Evolutionary conservation across 2,329 filamentous ascomycete genomes (phyloP), one percentile per base, ranked within the genome.

Genomic region (Malbranchea zuffiana): DNA sequence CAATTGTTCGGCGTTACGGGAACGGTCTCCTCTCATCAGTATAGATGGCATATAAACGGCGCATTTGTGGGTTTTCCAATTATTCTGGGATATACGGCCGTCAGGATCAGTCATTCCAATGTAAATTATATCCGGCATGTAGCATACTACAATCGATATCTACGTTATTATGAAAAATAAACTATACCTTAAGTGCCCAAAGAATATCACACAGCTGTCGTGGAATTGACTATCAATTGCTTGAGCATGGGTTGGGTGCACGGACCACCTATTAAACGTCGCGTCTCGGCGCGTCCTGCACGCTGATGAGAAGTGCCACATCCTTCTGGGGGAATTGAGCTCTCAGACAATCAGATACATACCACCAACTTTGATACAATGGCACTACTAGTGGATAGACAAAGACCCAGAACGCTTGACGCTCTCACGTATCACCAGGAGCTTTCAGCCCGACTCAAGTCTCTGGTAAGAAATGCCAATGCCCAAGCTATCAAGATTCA

Each of bases 351-450:
- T 11, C 5, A 10, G 6, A 15, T 23, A 10, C 7, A 20, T n/a
- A n/a, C 23, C 34, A 6, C 26, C n/a, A n/a, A 37, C 7, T 12
- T 13, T 19, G 32, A 24, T 26, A 26, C 29, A 46, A 80, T 80
- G 75, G 73, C 75, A 41, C 63, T 80, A 8, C 63, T 80, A 24
- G 75, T 80, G 29, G 75, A 80, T 50, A 78, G 75, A 50, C 66
- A 78, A 44, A 69, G 75, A 10, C 66, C 66, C 23, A 58, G 63
- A 15, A 60, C 62, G 16, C 59, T 69, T 5, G 65, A 69, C 44
- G 47, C 71, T 26, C 72, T 95, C 42, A 84, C 82, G 50, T 98
- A 96, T 54, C 90, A 98, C 50, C 63, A 76, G 38, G 85, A 93
- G 45, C 75, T 98, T 29, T 95, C 90, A 7, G 80, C 85, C 17